Percentiles rank a stretch among this genome's conserved stretches.
Evolutionary conservation across 139 green algal species (phyloP).

Genomic region (Volvox reticuliferus): DNA sequence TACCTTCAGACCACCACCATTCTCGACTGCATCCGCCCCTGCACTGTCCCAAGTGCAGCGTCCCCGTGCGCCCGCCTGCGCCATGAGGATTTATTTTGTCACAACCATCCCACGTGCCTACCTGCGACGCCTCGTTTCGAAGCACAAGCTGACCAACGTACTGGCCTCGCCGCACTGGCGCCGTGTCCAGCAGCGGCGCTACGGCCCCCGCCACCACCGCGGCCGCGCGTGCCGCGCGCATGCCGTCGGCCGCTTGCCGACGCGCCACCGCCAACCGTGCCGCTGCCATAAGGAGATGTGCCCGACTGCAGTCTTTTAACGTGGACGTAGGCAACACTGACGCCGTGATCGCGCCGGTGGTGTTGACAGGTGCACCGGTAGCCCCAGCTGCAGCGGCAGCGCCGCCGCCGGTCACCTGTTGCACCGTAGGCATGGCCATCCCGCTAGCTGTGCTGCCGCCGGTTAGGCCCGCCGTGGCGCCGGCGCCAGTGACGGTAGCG

Average conservation of each 20-base stretch:
- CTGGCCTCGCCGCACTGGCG: slow-evolving; percentile 48
- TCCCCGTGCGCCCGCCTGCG: too few species aligned
- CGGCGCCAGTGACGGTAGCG: not conserved
- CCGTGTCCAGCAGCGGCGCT: slow-evolving; percentile 31
- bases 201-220: not conserved
- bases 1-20: too few species aligned
- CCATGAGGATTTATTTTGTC: too few species aligned
- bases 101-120: not conserved
- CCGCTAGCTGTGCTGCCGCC: not conserved
- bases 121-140: slow-evolving; percentile 33
- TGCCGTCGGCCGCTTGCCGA: slow-evolving; percentile 16
- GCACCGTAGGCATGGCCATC: not conserved
- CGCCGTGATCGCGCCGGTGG: not conserved
- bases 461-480: not conserved
- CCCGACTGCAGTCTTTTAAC: slow-evolving; percentile 42
- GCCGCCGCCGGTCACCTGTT: not conserved
- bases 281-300: slow-evolving; percentile 57
- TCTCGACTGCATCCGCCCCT: too few species aligned
- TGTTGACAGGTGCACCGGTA: not conserved
- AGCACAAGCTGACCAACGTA: slow-evolving; percentile 64
- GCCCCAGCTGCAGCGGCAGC: not conserved
- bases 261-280: slow-evolving; percentile 54
- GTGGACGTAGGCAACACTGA: not conserved
- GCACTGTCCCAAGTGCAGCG: too few species aligned
- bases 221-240: not conserved